Evolutionary conservation across 805 yeast genomes (phyloP).

Genomic region (Millerago galiae): DNA sequence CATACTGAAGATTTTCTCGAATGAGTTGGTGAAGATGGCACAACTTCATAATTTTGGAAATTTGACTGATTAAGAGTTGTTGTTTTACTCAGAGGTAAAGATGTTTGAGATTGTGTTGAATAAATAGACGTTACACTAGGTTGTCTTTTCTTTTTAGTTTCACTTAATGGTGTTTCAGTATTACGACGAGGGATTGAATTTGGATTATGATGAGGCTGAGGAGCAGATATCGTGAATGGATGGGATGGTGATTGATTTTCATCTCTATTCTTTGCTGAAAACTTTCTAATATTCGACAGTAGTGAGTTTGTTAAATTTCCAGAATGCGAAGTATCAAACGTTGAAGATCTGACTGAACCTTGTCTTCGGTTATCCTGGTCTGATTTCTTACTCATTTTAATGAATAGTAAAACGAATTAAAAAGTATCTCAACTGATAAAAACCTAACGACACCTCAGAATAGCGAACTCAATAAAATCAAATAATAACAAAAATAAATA

Average conservation of each 20-base stretch:
- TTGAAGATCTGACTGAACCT: conserved; percentile 2
- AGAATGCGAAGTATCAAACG: neutral
- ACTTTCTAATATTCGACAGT: conserved; percentile 23
- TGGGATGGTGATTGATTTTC: conserved; percentile 8
- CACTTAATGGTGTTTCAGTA: conserved; percentile 3
- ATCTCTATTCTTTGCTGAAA: conserved; percentile 14
- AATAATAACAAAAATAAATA: no score
- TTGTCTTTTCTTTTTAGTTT: conserved; percentile 15
- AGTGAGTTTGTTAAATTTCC: conserved; percentile 10
- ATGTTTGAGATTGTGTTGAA: conserved; percentile 21
- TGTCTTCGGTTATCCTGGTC: conserved; percentile 9
- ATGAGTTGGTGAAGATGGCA: conserved; percentile 20
- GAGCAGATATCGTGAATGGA: conserved; percentile 10
- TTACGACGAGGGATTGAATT: conserved; percentile 1
- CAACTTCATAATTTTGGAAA: conserved; percentile 14
- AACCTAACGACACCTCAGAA: no score
- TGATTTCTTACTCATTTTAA: conserved; percentile 5
- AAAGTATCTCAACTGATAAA: no score
- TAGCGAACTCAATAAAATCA: no score
- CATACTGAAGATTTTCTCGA: conserved; percentile 25
- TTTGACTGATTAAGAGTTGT: conserved; percentile 21
- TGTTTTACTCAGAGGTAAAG: conserved; percentile 22
- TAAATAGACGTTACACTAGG: conserved; percentile 20
- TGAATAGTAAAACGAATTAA: no score
- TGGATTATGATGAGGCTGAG: conserved; percentile 15